Evolutionary conservation across 441 rosid genomes (phyloP).

Genomic region (Adansonia madagascariensis): DNA sequence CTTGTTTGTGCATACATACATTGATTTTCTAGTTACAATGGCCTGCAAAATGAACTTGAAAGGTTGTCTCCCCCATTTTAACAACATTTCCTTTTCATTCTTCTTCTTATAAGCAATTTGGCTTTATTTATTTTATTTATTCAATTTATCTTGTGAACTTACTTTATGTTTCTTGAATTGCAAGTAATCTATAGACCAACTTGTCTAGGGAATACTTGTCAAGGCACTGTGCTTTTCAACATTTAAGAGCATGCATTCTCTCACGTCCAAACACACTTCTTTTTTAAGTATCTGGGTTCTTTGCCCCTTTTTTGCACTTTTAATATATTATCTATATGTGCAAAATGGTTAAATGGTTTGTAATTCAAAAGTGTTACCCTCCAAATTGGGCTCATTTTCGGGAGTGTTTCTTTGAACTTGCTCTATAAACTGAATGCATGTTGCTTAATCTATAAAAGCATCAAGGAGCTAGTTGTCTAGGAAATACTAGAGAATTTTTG

Average conservation of each 20-base stretch:
- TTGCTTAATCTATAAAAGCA: neutral
- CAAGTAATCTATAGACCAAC: neutral
- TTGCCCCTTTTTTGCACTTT: neutral
- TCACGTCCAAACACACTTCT: neutral
- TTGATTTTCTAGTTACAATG: neutral
- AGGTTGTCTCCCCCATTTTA: neutral
- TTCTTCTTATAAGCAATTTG: neutral
- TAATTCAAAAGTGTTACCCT: neutral
- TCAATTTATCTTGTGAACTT: neutral
- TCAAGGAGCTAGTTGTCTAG: neutral
- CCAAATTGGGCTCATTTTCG: neutral
- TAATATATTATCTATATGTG: neutral
- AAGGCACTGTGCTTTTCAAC: neutral
- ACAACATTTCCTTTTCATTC: neutral
- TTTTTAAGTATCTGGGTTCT: neutral
- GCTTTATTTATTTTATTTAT: neutral
- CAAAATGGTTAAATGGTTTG: slow-evolving; percentile 2
- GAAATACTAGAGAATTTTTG: neutral
- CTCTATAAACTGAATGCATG: neutral
- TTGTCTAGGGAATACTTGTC: neutral
- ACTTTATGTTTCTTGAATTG: neutral
- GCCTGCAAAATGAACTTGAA: neutral
- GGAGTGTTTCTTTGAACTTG: neutral
- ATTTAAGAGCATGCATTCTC: neutral
- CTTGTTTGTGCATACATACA: neutral